A percentile compares a stretch with the other conserved stretches of the same genome.
These are phyloP conservation scores for Lithocarpus polystachyus DNA, from an alignment of 306 rosid species.

Conservation along the genomic window DNA sequence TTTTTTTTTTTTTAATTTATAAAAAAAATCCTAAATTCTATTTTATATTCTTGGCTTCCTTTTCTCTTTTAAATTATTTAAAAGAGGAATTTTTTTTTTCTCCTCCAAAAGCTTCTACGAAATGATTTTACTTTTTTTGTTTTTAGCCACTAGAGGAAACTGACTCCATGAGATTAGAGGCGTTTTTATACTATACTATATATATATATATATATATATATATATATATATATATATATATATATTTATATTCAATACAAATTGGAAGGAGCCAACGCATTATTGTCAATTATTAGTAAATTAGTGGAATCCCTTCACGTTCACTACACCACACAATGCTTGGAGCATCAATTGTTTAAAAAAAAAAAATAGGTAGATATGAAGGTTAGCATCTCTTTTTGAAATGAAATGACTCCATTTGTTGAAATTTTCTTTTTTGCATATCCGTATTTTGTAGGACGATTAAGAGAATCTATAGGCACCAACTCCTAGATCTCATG, in stretches of 20 bases:
- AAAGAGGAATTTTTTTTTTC: no score
- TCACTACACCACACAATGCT: neutral
- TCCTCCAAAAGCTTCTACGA: no score
- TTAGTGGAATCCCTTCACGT: neutral
- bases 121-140: no score
- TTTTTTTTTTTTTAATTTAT: no score
- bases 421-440: neutral
- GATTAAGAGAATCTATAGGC: constrained; percentile 2
- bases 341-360: neutral
- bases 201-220: no score
- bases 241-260: neutral
- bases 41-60: no score
- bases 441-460: neutral
- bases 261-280: neutral
- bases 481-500: neutral
- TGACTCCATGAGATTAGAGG: no score
- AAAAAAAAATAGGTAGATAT: neutral
- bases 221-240: no score
- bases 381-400: constrained; percentile 1
- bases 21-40: no score
- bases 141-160: no score
- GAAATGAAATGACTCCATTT: neutral
- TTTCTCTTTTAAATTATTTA: no score
- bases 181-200: no score
- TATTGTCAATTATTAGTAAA: neutral